These are phyloP conservation scores for Anthracocystis panici-leucophaei DNA, from an alignment of 1,284 basidiomycete genomes.

Conservation along the genomic window DNA sequence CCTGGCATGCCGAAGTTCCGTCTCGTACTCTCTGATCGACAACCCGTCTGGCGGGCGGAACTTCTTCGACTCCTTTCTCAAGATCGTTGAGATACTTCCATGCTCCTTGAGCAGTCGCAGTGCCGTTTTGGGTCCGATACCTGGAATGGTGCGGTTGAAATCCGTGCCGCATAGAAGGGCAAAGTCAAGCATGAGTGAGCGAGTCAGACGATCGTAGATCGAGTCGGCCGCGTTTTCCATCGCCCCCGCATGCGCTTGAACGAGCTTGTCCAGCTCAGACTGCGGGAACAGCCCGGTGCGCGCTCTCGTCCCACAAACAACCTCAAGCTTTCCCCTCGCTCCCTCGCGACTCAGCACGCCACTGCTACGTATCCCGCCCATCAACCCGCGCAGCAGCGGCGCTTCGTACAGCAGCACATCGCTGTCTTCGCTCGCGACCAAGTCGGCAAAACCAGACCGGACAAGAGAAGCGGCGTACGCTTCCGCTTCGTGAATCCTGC, in stretches of 20 bases:
- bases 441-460: conserved; percentile 59
- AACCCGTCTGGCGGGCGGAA: conserved; percentile 59
- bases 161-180: conserved; percentile 68
- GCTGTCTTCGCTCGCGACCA: conserved; percentile 69
- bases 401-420: conserved; percentile 69
- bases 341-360: conserved; percentile 17
- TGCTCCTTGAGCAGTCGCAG: conserved; percentile 55
- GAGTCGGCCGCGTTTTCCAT: background rate
- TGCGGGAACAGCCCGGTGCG: conserved; percentile 49
- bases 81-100: conserved; percentile 47
- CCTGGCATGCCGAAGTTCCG: conserved; percentile 55
- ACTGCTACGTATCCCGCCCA: conserved; percentile 38
- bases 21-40: conserved; percentile 51
- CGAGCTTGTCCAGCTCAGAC: conserved; percentile 22
- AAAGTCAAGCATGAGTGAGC: conserved; percentile 59
- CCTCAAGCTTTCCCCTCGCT: conserved; percentile 45
- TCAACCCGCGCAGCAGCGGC: conserved; percentile 62
- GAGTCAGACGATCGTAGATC: conserved; percentile 37
- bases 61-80: conserved; percentile 32
- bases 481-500: conserved; percentile 67
- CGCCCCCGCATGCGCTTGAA: background rate
- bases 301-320: conserved; percentile 53
- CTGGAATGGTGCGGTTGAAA: conserved; percentile 65
- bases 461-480: conserved; percentile 67
- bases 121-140: conserved; percentile 57